Evolutionary conservation across 768 basidiomycete genomes (phyloP).

Genomic region (Coprinopsis sp.): DNA sequence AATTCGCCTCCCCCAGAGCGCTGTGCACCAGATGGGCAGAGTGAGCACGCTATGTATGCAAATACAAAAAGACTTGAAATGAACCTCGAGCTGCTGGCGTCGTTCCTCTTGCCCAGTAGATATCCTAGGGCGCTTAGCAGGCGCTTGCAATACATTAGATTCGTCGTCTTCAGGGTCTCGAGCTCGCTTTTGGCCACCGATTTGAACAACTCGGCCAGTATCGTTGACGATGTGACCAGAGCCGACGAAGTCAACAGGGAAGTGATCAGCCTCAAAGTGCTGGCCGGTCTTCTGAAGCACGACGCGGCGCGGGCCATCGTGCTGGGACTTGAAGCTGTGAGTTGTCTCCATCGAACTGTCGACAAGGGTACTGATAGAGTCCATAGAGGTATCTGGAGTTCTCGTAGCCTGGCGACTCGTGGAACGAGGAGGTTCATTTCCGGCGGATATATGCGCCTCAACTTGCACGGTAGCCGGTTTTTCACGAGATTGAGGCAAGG

Average conservation of each 20-base stretch:
- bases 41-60: background rate
- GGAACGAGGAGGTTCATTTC: background rate
- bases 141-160: slow-evolving; percentile 5
- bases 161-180: slow-evolving; percentile 14
- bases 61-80: background rate
- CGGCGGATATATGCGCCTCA: slow-evolving; percentile 27
- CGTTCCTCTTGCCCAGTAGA: slow-evolving; percentile 4
- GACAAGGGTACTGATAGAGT: background rate
- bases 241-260: background rate
- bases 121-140: slow-evolving; percentile 15
- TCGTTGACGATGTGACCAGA: slow-evolving; percentile 14
- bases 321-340: background rate
- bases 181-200: slow-evolving; percentile 12
- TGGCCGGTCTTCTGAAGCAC: slow-evolving; percentile 2
- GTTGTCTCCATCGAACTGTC: background rate
- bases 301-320: slow-evolving; percentile 12
- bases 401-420: background rate
- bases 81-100: background rate
- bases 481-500: slow-evolving; percentile 5
- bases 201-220: slow-evolving; percentile 12
- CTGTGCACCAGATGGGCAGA: background rate
- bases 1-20: background rate
- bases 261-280: background rate
- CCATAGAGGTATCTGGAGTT: slow-evolving; percentile 1
- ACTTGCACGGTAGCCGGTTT: slow-evolving; percentile 1